These are phyloP conservation scores for Boletus vinaceobasis DNA, from an alignment of 768 basidiomycete genomes.

Conservation along the genomic window DNA sequence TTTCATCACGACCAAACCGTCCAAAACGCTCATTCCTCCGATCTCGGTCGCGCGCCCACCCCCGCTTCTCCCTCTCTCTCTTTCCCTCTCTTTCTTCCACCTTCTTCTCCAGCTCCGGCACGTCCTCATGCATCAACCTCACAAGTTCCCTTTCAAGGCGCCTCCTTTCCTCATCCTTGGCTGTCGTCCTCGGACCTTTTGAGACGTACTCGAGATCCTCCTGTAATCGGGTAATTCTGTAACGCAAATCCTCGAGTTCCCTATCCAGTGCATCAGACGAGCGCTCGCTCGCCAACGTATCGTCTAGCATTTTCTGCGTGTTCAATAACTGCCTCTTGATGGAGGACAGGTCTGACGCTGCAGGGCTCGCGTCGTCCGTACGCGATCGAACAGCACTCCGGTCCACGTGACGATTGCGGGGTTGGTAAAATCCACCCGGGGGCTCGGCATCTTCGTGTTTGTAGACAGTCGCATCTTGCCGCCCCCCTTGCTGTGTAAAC, in stretches of 20 bases:
- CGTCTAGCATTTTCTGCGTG: conserved; percentile 78
- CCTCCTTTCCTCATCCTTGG: conserved; percentile 83
- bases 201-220: conserved; percentile 89
- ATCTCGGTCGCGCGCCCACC: conserved; percentile 78
- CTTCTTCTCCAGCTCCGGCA: conserved; percentile 87
- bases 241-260: conserved; percentile 83
- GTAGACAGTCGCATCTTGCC: conserved; percentile 90
- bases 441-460: conserved; percentile 69
- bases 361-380: conserved; percentile 58
- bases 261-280: conserved; percentile 91
- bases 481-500: conserved; percentile 46
- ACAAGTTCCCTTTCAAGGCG: conserved; percentile 86
- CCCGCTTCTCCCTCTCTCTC: conserved; percentile 72
- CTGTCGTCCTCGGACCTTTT: conserved; percentile 63
- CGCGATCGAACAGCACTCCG: conserved; percentile 75
- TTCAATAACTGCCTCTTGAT: conserved; percentile 81
- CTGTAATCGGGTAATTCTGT: conserved; percentile 80
- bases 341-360: conserved; percentile 71
- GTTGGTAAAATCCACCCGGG: conserved; percentile 69
- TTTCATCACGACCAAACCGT: conserved; percentile 52
- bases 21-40: conserved; percentile 79
- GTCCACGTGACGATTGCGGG: conserved; percentile 80
- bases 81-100: conserved; percentile 76
- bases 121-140: conserved; percentile 80
- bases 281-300: conserved; percentile 59